Conservation (phyloP, 2,329 filamentous ascomycete species). For the Hypocrella siamensis region DNA sequence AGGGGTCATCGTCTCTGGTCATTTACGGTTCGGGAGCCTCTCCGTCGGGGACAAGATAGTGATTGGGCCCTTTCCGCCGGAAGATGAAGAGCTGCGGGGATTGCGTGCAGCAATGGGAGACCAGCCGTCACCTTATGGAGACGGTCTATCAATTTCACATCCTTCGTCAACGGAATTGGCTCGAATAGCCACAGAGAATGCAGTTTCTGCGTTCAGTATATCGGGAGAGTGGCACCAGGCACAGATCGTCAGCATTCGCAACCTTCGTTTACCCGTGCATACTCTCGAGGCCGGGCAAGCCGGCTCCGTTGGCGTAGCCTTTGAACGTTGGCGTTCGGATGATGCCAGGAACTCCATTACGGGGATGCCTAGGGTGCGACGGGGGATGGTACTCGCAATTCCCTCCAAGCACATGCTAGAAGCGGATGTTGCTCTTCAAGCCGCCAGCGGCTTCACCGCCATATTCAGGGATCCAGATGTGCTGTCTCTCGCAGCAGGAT, state of each 20-base stretch:
- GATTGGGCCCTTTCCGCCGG: slow-evolving; percentile 60
- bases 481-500: slow-evolving; percentile 47
- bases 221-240: slow-evolving; percentile 67
- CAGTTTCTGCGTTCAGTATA: slow-evolving; percentile 32
- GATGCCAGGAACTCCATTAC: neutral
- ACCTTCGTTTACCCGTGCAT: slow-evolving; percentile 69
- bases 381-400: slow-evolving; percentile 71
- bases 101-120: slow-evolving; percentile 22
- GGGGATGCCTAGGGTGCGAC: slow-evolving; percentile 35
- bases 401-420: slow-evolving; percentile 42
- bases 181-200: slow-evolving; percentile 34
- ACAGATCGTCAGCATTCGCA: slow-evolving; percentile 71
- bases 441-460: slow-evolving; percentile 55
- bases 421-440: slow-evolving; percentile 41
- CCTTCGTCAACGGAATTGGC: slow-evolving; percentile 36
- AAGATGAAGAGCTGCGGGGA: slow-evolving; percentile 28
- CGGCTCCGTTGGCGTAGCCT: slow-evolving; percentile 69
- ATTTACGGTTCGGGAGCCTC: slow-evolving; percentile 64
- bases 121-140: slow-evolving; percentile 28
- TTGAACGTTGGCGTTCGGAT: slow-evolving; percentile 21
- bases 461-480: slow-evolving; percentile 51
- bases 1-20: slow-evolving; percentile 68
- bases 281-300: slow-evolving; percentile 67
- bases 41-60: slow-evolving; percentile 64
- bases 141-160: slow-evolving; percentile 35